Evolutionary conservation across 805 yeast species (phyloP), one percentile per base, ranked within the genome.

Genomic region (Phaffomyces antillensis): DNA sequence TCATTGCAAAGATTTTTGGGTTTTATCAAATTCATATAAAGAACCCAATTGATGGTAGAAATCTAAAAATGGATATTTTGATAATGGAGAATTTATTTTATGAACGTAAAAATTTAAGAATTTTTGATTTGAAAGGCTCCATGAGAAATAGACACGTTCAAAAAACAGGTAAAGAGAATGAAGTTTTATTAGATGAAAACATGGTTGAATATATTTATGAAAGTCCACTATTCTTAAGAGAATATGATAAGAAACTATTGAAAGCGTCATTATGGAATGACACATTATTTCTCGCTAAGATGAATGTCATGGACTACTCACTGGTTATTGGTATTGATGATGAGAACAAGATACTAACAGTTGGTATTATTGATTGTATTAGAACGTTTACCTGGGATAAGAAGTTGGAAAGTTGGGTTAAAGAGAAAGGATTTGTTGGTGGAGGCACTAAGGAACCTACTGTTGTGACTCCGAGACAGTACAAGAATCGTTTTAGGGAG

Each of bases 301-400:
- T 93, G 96, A 95, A 93, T 59, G 98, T 93, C 7, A 93, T 93
- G 99, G 99, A 93, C 63, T 93, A 93, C 59, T 91, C 98, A 0
- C 70, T 93, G 51, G 96, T 93, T 10, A 83, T 93, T 48, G 99
- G 98, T 0, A 86, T 93, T 36, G 96, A 93, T 59, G 68, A 65
- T 40, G 74, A 77, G 20, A 76, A 76, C 50, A 74, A 75, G 42
- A 82, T 82, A 44, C 70, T 93, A 33, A 88, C 89, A 17, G 96
- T 90, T 13, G 99, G 99, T 4, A 90, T 93, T 36, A 90, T 93
- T 49, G 85, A 93, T 63, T 93, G 95, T 71, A 81, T 93, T 37
- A 67, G 99, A 47, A 89, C 99, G 0, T 93, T 91, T 57, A 93
- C 99, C 0, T 93, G 99, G 99, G 99, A 93, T 58, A 93, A 93